phyloP scores from a whole-genome alignment of 2,329 filamentous ascomycete species.

The Xylariales sp. region DNA sequence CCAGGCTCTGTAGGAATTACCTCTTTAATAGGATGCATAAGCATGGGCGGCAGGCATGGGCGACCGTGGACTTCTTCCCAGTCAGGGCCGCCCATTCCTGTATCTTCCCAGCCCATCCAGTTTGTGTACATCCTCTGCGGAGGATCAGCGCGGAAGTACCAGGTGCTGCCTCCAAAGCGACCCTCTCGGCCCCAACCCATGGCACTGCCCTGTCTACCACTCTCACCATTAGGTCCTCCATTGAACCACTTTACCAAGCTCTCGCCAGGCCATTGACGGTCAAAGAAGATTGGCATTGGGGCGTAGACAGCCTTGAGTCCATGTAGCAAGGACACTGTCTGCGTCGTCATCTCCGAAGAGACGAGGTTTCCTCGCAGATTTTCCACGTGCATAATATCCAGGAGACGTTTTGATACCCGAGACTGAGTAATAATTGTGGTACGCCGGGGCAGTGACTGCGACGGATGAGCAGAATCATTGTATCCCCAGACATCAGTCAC shows the following conservation, averaged over 20 bases:
- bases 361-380: slow-evolving; percentile 70
- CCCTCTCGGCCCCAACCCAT: slow-evolving; percentile 57
- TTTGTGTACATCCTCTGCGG: slow-evolving; percentile 59
- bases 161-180: slow-evolving; percentile 53
- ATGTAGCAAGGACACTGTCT: slow-evolving; percentile 69
- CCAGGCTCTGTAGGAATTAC: slow-evolving; percentile 45
- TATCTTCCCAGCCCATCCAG: slow-evolving; percentile 58
- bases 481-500: slow-evolving; percentile 66
- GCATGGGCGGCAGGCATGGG: slow-evolving; percentile 53
- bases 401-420: slow-evolving; percentile 64
- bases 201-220: slow-evolving; percentile 49
- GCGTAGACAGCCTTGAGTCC: slow-evolving; percentile 75
- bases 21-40: slow-evolving; percentile 58
- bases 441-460: slow-evolving; percentile 61
- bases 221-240: slow-evolving; percentile 49
- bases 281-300: slow-evolving; percentile 76
- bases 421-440: slow-evolving; percentile 76
- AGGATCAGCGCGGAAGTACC: slow-evolving; percentile 56
- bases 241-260: slow-evolving; percentile 58
- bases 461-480: slow-evolving; percentile 41
- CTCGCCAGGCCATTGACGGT: slow-evolving; percentile 62
- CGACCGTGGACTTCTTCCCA: slow-evolving; percentile 55
- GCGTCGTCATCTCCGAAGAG: slow-evolving; percentile 76
- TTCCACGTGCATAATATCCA: slow-evolving; percentile 75
- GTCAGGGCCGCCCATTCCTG: slow-evolving; percentile 44